Evolutionary conservation across 345 rosid genomes (phyloP).

Genomic region (Aquilaria malaccensis): DNA sequence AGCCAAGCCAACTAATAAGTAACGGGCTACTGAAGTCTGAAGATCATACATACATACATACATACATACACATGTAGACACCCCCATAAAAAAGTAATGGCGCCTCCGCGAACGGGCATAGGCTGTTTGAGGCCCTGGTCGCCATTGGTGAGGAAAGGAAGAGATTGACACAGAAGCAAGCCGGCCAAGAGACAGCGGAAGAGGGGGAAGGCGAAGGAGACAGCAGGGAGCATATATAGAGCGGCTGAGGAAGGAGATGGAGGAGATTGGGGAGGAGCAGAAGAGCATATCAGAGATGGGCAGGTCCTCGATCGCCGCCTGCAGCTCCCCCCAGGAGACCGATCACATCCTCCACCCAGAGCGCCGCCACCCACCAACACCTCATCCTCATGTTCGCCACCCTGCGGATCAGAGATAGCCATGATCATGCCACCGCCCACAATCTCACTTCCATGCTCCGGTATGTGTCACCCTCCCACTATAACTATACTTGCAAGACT

Average conservation of each 20-base stretch:
- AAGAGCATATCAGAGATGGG: neutral
- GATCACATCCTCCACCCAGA: neutral
- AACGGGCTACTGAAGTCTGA: too few relatives aligned
- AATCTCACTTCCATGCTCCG: neutral
- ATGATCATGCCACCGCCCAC: neutral
- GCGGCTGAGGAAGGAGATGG: slow-evolving; percentile 8
- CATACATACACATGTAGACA: too few relatives aligned
- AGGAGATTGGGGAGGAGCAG: neutral
- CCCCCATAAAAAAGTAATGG: too few relatives aligned
- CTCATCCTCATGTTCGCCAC: neutral
- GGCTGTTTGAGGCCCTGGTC: too few relatives aligned
- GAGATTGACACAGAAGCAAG: too few relatives aligned
- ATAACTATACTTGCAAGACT: too few relatives aligned
- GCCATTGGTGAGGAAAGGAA: too few relatives aligned
- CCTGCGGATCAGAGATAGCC: neutral
- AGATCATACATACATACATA: too few relatives aligned
- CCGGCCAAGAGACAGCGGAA: neutral
- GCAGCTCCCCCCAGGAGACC: neutral
- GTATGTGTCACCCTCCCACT: neutral
- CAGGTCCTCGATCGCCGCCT: neutral
- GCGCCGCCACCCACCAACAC: neutral
- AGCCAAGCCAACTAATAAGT: too few relatives aligned
- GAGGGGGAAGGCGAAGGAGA: neutral
- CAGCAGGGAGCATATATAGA: neutral
- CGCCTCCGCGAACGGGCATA: too few relatives aligned